These are phyloP conservation scores for Zoysia japonica DNA, from an alignment of 176 grass and related monocot genomes.

Conservation along the genomic window DNA sequence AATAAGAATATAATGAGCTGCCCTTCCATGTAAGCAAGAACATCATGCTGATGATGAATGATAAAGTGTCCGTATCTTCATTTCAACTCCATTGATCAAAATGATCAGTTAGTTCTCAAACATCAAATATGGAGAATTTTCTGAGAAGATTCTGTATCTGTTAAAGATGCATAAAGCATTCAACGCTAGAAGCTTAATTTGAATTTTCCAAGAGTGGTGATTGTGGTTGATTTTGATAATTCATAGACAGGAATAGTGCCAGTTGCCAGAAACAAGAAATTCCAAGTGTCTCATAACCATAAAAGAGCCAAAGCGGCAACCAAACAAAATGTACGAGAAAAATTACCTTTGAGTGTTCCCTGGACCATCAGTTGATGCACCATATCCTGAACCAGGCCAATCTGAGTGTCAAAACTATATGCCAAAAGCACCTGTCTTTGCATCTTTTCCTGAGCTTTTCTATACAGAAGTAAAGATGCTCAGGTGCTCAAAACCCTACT, in stretches of 20 bases:
- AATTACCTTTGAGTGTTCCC: slow-evolving; percentile 70
- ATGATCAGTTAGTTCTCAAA: slow-evolving; percentile 30
- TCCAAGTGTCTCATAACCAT: too few relatives aligned
- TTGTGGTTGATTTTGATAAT: background rate
- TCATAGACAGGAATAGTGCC: background rate
- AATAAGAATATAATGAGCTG: slow-evolving; percentile 14
- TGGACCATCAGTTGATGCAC: slow-evolving; percentile 66
- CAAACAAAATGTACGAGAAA: background rate
- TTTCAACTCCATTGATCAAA: slow-evolving; percentile 5
- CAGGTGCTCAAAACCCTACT: slow-evolving; percentile 7
- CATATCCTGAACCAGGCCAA: slow-evolving; percentile 77
- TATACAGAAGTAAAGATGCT: background rate
- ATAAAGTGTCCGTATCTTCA: background rate
- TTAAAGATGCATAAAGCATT: slow-evolving; percentile 44
- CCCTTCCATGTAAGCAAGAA: background rate
- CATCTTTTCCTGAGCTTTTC: background rate
- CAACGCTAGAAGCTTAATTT: slow-evolving; percentile 20
- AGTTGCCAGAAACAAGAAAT: background rate
- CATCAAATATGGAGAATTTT: slow-evolving; percentile 61
- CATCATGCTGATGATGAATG: background rate
- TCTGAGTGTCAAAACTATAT: slow-evolving; percentile 53
- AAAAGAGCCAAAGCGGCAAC: too few relatives aligned
- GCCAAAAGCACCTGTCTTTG: slow-evolving; percentile 13
- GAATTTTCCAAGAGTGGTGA: slow-evolving; percentile 7
- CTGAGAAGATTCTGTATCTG: slow-evolving; percentile 62